Base-by-base conservation (phyloP, 2,329 filamentous ascomycete genomes). In the Ophiostoma novo-ulmi region DNA sequence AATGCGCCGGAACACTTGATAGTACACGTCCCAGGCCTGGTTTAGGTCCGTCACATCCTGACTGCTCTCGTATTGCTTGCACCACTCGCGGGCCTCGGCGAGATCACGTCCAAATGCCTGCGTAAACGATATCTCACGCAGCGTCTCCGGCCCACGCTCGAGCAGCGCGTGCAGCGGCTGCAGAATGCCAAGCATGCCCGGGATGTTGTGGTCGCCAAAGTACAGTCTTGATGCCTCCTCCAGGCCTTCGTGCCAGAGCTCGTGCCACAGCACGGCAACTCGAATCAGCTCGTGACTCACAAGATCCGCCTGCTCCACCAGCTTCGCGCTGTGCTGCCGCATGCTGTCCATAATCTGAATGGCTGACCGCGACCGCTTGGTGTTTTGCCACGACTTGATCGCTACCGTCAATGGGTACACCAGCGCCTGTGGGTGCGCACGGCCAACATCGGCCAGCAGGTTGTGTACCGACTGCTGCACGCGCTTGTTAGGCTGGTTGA, bases 11-110 rank as follows among this genome's bases (percentile, higher is more conserved):
- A 99, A 99, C 0, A 98, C 95, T 75, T 97, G 93, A 80, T 99
- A 99, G 81, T 99, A 99, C 17, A 99, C 87, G 80, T 99, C 96
- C 95, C 95, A 99, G 7, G 95, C 95, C 80, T 97, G 93, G 77
- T 98, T 99, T 65, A 99, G 87, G 78, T 99, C 96, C 67, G 92
- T 94, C 72, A 95, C 89, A 77, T 99, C 95, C 68, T 89, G 86
- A n/a, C 92, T 95, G 58, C 88, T 88, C 76, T 92, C 90, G 80
- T 97, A 99, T 69, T 96, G 92, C 73, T 92, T 89, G 79, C 95
- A 99, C 90, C 95, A 99, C 75, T 98, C 94, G 72, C 93, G 90
- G 10, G 95, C 96, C 80, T 99, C 96, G 72, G 92, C 91, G 31
- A 99, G 85, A 78, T 99, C 96, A 41, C 96, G 90, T 0, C 95